Evolutionary conservation across 2,329 filamentous ascomycete species (phyloP), one percentile per base, ranked within the genome.

Genomic region (Botrytis medusae): DNA sequence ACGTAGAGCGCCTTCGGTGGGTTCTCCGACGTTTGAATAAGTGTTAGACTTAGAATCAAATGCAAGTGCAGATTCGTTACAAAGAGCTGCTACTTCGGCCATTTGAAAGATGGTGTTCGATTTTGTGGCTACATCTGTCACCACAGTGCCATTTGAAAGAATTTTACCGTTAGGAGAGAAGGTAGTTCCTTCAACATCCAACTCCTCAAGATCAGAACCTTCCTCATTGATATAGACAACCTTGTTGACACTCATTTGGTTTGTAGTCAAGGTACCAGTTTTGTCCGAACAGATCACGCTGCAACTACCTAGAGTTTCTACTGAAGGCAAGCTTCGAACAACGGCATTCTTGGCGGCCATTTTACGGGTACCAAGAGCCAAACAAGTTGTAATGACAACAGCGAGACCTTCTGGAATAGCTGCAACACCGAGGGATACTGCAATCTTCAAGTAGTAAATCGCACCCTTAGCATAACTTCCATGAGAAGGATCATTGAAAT

Each of bases 281-380:
- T 99, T 99, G 87, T 99, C 96, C 6, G 97, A 99, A 86, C 97
- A 99, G 82, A 99, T 98, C 73, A 99, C 95, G 80, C 96, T 99
- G 89, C 96, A 99, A 87, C 96, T 99, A 81, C 96, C 96, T 71
- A 99, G 88, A 20, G 96, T 99, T 84, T 99, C 96, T 70, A 99
- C 96, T 1, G 96, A 99, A 32, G 96, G 96, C 79, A 99, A 86
- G 81, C 94, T 98, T 83, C 97, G 91, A 74, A 99, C 97, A 54
- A 99, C 95, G 12, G 96, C 96, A 81, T 98, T 98, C 87, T 97
- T 98, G 74, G 94, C 93, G 32, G 96, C 97, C 97, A 99, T 99
- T 85, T 97, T 98, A 77, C 96, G 91, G 7, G 97, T 99, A 78
- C 97, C 96, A 46, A 99, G 88, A 76, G 96, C 96, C 75, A 99